Conservation (phyloP, 192 early-diverging fungal genomes). For the Thoreauomyces humboldtii region DNA sequence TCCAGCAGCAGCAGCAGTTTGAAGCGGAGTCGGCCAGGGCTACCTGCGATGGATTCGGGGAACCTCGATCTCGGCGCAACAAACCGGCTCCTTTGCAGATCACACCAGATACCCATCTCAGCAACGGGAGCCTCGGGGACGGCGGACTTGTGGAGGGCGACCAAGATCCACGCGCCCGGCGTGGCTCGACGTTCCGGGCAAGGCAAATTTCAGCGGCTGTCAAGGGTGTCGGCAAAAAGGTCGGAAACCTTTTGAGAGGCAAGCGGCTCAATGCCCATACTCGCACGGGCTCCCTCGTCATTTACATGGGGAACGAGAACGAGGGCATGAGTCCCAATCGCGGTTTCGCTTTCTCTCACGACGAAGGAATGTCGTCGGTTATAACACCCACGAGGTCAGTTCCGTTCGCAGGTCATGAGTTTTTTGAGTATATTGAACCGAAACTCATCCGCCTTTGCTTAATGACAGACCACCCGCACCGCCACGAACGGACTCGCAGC, state of each 20-base stretch:
- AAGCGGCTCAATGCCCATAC: constrained; percentile 6
- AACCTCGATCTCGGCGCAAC: neutral
- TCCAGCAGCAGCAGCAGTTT: neutral
- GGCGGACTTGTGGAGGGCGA: neutral
- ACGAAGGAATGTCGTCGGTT: constrained; percentile 48
- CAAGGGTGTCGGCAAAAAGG: constrained; percentile 14
- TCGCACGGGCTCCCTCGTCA: constrained; percentile 35
- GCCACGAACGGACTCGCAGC: constrained; percentile 15
- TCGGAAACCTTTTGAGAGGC: neutral
- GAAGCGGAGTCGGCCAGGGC: no score
- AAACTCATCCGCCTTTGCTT: no score
- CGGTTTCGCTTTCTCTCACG: constrained; percentile 55
- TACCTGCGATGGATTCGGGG: constrained; percentile 5
- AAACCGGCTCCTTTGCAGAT: no score
- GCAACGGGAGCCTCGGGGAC: neutral
- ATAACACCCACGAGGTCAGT: constrained; percentile 44
- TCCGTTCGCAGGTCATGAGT: no score
- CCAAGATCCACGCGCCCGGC: neutral
- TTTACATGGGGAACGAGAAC: constrained; percentile 48
- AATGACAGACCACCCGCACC: constrained; percentile 17
- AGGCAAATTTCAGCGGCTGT: neutral
- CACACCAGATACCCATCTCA: neutral
- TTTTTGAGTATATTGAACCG: no score
- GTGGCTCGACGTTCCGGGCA: constrained; percentile 8
- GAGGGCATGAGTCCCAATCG: constrained; percentile 34